Evolutionary conservation across 208 protist species (phyloP), one percentile per base, ranked within the genome.

Genomic region (Balamuthia mandrillaris): DNA sequence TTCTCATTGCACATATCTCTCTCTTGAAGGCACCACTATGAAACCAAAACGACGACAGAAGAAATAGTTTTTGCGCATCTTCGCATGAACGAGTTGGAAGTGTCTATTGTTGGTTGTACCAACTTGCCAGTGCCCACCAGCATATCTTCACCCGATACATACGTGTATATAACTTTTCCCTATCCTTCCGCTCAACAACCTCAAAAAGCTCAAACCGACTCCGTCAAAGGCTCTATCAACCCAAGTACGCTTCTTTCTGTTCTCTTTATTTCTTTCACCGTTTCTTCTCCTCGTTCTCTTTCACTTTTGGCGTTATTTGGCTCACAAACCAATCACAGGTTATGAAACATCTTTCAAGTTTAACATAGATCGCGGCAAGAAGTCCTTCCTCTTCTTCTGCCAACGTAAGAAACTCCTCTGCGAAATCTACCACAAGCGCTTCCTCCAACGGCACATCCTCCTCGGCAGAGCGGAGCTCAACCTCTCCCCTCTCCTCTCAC

Each of bases 311-410:
- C 56, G 21, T 54, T 29, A 63, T 29, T 31, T 42, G 51, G 65
- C 51, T 10, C 51, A 74, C 65, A 74, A 74, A 21, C 51, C 51
- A 33, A 42, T 74, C 39, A 27, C n/a, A n/a, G n/a, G n/a, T n/a
- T n/a, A n/a, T n/a, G n/a, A n/a, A n/a, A n/a, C n/a, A n/a, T n/a
- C n/a, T n/a, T n/a, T 29, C 29, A 60, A 52, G n/a, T 10, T 79
- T 6, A 21, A 79, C 4, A 79, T 79, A 10, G 70, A 79, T 41
- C 42, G 70, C 5, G n/a, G n/a, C n/a, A 79, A 79, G 47, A 79
- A 79, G 70, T 79, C 70, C 9, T 60, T 79, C 47, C 5, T 79
- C 16, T 49, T 42, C 2, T 58, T 79, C 24, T 79, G 70, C 27
- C 45, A 79, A 21, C 70, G 70, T 10, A 79, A 79, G 70, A 41